A percentile compares a stretch with the other conserved stretches of the same genome.
Evolutionary conservation across 2,329 filamentous ascomycete species (phyloP).

Genomic region (Curvularia sp.): DNA sequence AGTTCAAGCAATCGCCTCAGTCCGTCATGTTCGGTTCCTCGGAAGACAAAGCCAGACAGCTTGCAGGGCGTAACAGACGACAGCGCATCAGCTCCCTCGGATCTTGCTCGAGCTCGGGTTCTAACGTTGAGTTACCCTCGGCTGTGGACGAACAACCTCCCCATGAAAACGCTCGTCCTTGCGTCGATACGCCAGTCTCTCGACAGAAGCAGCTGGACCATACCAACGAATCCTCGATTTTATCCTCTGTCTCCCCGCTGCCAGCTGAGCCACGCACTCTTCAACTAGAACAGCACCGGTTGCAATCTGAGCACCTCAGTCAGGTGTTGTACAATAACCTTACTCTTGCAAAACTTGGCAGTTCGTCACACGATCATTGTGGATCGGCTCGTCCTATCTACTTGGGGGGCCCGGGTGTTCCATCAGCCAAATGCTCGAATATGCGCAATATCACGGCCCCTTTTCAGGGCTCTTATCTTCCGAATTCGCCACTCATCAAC

Average conservation of each 20-base stretch:
- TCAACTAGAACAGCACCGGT: conserved; percentile 26
- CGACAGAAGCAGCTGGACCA: too few relatives aligned
- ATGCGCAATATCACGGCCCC: conserved; percentile 22
- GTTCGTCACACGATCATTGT: conserved; percentile 11
- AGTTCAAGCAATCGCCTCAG: conserved; percentile 2
- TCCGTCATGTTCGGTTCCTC: conserved; percentile 44
- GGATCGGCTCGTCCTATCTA: conserved; percentile 6
- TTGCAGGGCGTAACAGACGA: conserved; percentile 43
- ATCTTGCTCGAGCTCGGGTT: conserved; percentile 23
- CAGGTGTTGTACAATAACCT: conserved; percentile 33
- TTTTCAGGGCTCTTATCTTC: neutral
- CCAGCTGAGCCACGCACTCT: conserved; percentile 3
- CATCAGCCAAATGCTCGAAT: conserved; percentile 12
- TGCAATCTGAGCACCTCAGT: conserved; percentile 36
- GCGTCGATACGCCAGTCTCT: neutral
- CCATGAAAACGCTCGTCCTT: neutral
- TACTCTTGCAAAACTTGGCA: neutral
- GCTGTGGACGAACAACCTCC: neutral
- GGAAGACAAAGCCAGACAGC: conserved; percentile 46
- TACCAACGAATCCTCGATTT: neutral
- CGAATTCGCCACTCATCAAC: neutral
- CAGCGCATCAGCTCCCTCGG: conserved; percentile 33
- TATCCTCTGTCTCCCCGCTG: conserved; percentile 8
- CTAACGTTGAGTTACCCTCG: neutral
- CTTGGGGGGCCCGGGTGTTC: conserved; percentile 18